Base-by-base conservation (phyloP, 2,329 filamentous ascomycete species). In the Acephala macrosclerotiorum region DNA sequence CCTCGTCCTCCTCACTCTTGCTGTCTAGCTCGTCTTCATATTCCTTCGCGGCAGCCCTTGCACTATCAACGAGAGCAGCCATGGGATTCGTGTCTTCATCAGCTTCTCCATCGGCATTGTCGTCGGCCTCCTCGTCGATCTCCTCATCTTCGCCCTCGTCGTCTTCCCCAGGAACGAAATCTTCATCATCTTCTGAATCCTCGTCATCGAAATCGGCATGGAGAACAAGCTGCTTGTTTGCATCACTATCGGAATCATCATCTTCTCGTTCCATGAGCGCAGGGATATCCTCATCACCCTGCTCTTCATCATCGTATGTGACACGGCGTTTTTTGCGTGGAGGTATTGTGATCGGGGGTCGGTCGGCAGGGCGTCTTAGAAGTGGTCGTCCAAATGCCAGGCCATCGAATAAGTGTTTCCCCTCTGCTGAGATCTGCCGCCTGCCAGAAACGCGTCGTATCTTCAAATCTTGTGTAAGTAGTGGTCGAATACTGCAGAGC, bases 51-150 rank as follows among this genome's bases (percentile, higher is more conserved):
- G 93, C 89, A 38, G 90, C 91, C 77, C 88, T 87, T 56, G 94
- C 94, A 69, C 92, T 96, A 60, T 93, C 93, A 51, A 97, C 80
- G 22, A 97, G 85, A 18, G 94, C 94, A 53, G 94, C 93, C 91
- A 97, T 96, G 33, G 94, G 63, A 63, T 57, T 57, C 11, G 35
- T n/a, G 18, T 53, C 36, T 35, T 35, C 40, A 16, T 56, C 29
- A 7, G 14, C n/a, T 11, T 25, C 45, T n/a, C 25, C 45, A 49
- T 61, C 35, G 18, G 57, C 61, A 16, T 65, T 60, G 45, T 68
- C 68, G 12, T 75, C 73, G 26, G 72, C 70, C 20, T 77, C 70
- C 5, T 73, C 73, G 0, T 70, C 70, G 18, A 53, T 72, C 20
- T 77, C 70, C 22, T 40, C 55, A 33, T 36, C 29, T 22, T 68